A percentile compares a stretch with the other conserved stretches of the same genome.
Conservation (phyloP, 2,329 filamentous ascomycete species). For the Fusarium phyllophilum region DNA sequence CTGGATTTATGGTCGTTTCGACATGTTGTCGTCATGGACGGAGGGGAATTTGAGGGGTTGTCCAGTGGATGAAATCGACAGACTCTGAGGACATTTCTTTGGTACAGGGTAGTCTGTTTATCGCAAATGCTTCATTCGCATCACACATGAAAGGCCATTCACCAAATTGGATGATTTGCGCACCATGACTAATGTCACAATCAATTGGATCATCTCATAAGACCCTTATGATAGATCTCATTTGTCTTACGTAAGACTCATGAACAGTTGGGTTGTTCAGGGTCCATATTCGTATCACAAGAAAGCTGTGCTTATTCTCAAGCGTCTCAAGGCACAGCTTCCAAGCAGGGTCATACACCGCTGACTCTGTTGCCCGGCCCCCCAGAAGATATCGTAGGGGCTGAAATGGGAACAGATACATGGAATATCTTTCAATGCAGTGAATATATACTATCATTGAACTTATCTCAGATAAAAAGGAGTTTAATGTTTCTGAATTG, state of each 20-base stretch:
- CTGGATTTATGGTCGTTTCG: neutral
- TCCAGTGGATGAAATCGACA: neutral
- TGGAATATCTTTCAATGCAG: too few relatives aligned
- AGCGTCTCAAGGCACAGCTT: neutral
- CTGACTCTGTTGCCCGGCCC: neutral
- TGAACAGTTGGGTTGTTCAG: neutral
- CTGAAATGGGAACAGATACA: neutral
- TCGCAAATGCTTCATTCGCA: neutral
- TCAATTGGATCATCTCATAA: neutral
- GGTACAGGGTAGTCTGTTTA: constrained; percentile 14
- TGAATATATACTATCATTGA: neutral
- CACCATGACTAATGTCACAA: neutral
- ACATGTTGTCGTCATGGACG: constrained; percentile 21
- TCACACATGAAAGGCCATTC: neutral
- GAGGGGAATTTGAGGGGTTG: neutral
- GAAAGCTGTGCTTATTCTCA: neutral
- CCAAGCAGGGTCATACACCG: neutral
- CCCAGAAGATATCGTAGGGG: too few relatives aligned
- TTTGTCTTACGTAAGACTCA: neutral
- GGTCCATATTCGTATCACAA: constrained; percentile 1
- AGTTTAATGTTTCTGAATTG: too few relatives aligned
- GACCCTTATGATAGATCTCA: neutral
- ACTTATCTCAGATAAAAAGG: neutral
- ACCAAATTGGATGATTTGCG: neutral
- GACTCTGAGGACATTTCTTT: neutral